Conservation (phyloP, 208 protist species). For the Strigomonas galati region DNA sequence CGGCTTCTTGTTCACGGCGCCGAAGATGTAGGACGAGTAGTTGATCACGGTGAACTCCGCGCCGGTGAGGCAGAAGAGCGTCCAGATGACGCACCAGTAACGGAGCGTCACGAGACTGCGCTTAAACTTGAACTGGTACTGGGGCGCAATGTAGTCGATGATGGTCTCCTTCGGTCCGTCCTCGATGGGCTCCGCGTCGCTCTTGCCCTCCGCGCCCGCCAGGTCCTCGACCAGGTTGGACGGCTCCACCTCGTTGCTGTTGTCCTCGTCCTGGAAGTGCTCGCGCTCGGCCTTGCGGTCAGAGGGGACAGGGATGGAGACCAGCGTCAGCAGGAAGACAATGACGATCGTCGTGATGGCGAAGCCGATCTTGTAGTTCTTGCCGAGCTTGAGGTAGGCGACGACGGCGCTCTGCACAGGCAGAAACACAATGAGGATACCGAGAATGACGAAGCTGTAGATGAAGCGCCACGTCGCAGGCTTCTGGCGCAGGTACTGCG, state of each 20-base stretch:
- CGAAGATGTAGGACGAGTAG: conserved; percentile 26
- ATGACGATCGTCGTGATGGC: conserved; percentile 11
- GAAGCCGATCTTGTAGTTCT: conserved; percentile 18
- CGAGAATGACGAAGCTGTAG: conserved; percentile 27
- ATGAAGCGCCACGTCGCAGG: conserved; percentile 31
- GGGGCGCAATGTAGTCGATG: conserved; percentile 58
- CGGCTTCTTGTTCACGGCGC: conserved; percentile 17
- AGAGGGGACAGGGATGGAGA: conserved; percentile 19
- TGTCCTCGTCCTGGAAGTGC: background rate
- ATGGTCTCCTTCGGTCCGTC: conserved; percentile 19
- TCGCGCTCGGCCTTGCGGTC: background rate
- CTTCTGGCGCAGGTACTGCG: conserved; percentile 29
- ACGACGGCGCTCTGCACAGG: conserved; percentile 8
- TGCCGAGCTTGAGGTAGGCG: conserved; percentile 18
- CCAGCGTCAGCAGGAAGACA: conserved; percentile 5
- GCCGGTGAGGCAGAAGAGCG: conserved; percentile 20
- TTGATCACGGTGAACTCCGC: conserved; percentile 21
- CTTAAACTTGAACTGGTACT: conserved; percentile 36
- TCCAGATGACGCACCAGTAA: conserved; percentile 20
- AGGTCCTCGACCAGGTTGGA: background rate
- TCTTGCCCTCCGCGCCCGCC: background rate
- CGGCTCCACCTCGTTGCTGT: background rate
- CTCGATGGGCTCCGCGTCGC: background rate
- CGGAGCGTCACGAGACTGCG: conserved; percentile 16
- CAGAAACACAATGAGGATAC: conserved; percentile 7